Base-by-base conservation (phyloP, 148 eudicot species). In the Vaccinium darrowii region DNA sequence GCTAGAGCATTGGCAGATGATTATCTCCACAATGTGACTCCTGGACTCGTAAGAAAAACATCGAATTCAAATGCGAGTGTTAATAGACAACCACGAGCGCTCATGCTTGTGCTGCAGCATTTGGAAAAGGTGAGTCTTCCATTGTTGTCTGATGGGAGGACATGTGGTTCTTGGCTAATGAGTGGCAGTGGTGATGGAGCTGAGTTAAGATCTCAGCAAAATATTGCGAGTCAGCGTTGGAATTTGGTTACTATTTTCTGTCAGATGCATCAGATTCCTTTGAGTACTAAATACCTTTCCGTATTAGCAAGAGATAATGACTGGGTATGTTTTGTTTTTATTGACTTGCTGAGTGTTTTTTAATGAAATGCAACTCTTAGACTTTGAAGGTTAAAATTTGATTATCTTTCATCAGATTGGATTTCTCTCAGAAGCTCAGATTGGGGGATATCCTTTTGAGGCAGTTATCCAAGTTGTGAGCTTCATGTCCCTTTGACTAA, bases 151-250 rank as follows among this genome's bases (percentile, higher is more conserved):
- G 91, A 91, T 88, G 92, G 88, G 83, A 86, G 87, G 90, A 94
- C 98, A 81, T 96, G 98, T 86, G 99, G 99, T 74, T 92, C 91
- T 76, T 96, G 99, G 99, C 89, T 96, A 87, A 82, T 89, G 84
- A 93, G 84, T 81, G 99, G 98, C 36, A 87, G 86, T 81, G 98
- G 97, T 86, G 97, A 96, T 91, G 99, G 99, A 89, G 86, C 91
- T 60, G 97, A 93, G 54, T 91, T 96, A 85, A 92, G 99, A 87
- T 92, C 94, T 85, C 95, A 91, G 83, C 99, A 96, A 86, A 96
- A 94, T 87, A 87, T 89, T 90, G 92, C 97, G 50, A 94, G 99
- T 89, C 92, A 91, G 90, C 93, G 84, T 65, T 96, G 99, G 99
- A 94, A 90, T 88, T 87, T 96, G 88, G 99, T 96, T 84, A 93